Percentiles rank a stretch among this genome's conserved stretches.
phyloP scores from a whole-genome alignment of 352 stramenopile species.

The Pythium scleroteichum region DNA sequence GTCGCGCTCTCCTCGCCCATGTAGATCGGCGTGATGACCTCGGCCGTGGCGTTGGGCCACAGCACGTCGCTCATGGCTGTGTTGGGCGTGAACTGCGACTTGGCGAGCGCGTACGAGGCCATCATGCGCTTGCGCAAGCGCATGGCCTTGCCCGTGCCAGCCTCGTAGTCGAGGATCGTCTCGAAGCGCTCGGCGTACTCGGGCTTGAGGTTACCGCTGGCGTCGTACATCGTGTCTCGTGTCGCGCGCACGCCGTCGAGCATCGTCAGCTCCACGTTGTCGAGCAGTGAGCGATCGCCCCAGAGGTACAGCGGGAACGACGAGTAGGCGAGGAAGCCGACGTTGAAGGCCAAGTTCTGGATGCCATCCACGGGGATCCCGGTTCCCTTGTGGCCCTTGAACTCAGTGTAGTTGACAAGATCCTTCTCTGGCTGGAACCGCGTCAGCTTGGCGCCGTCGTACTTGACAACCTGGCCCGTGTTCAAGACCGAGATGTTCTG shows the following conservation, averaged over 20 bases:
- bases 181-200: conserved; percentile 46
- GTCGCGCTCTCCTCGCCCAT: conserved; percentile 53
- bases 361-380: conserved; percentile 64
- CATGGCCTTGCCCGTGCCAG: conserved; percentile 72
- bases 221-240: conserved; percentile 45
- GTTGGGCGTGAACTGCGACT: conserved; percentile 39
- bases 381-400: conserved; percentile 41
- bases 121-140: conserved; percentile 56
- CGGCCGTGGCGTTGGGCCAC: conserved; percentile 46
- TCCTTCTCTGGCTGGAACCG: conserved; percentile 47
- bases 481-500: conserved; percentile 53
- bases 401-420: conserved; percentile 35
- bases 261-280: conserved; percentile 55
- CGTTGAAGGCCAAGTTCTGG: conserved; percentile 64
- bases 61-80: conserved; percentile 64
- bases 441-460: conserved; percentile 45
- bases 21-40: conserved; percentile 66
- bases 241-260: conserved; percentile 44
- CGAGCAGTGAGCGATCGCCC: conserved; percentile 45
- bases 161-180: conserved; percentile 67
- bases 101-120: conserved; percentile 54
- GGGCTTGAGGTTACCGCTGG: conserved; percentile 42
- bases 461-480: conserved; percentile 40
- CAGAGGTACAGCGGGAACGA: conserved; percentile 71
- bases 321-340: conserved; percentile 68